A percentile compares a stretch with the other conserved stretches of the same genome.
Evolutionary conservation across 2,329 filamentous ascomycete genomes (phyloP).

Genomic region (Colletotrichum musae): DNA sequence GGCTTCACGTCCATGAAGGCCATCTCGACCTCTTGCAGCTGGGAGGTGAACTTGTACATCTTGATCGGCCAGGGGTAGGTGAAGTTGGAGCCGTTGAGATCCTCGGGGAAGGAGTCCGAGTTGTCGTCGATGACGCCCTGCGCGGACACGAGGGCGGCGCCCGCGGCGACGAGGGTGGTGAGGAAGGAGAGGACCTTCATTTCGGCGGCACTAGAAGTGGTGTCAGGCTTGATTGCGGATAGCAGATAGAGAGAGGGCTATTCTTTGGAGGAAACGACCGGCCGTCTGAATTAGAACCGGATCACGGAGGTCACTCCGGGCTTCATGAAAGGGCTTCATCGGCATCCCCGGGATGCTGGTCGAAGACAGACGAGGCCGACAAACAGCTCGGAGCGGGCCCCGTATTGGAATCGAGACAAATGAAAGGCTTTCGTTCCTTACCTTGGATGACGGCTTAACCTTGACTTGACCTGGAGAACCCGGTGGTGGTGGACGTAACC

Average conservation of each 20-base stretch:
- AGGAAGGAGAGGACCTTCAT: constrained; percentile 43
- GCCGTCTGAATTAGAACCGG: not conserved
- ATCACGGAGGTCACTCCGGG: not conserved
- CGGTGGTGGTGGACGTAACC: constrained; percentile 20
- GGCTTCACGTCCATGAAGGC: constrained; percentile 68
- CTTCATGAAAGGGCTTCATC: too few species aligned
- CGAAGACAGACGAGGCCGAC: not conserved
- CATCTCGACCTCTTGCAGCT: constrained; percentile 65
- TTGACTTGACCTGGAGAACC: constrained; percentile 6
- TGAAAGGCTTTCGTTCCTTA: constrained; percentile 14
- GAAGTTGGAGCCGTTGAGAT: constrained; percentile 66
- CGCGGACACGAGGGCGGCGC: constrained; percentile 43
- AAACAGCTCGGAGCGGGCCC: not conserved
- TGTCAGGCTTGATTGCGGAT: not conserved
- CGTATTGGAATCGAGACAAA: too few species aligned
- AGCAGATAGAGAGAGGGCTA: not conserved
- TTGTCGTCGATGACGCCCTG: constrained; percentile 51
- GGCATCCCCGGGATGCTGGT: too few species aligned
- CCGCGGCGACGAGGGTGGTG: constrained; percentile 37
- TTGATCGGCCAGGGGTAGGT: constrained; percentile 67
- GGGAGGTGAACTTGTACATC: constrained; percentile 63
- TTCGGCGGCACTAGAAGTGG: constrained; percentile 3
- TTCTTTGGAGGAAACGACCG: not conserved
- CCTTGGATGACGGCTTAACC: constrained; percentile 17
- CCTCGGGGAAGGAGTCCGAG: constrained; percentile 54